Percentiles rank a stretch among this genome's conserved stretches.
These are phyloP conservation scores for Arthrobotrys pseudoclavata DNA, from an alignment of 2,329 filamentous ascomycete species.

Conservation along the genomic window DNA sequence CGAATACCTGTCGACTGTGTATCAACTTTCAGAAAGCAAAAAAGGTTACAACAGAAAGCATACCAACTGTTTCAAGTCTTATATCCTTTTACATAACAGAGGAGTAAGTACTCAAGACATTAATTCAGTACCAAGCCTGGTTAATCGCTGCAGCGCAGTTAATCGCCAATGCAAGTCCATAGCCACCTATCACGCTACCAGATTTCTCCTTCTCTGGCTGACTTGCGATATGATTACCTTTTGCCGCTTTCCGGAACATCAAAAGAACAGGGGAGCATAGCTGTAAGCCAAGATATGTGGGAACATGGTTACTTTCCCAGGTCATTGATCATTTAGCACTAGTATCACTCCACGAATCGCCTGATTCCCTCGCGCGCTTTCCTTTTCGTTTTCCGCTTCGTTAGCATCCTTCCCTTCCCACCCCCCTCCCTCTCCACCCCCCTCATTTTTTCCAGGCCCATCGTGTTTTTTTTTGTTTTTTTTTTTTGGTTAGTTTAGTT, in stretches of 20 bases:
- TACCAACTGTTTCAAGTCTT: slow-evolving; percentile 24
- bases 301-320: not conserved
- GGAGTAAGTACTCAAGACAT: not conserved
- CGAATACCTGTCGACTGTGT: too few relatives aligned
- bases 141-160: too few relatives aligned
- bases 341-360: slow-evolving; percentile 32
- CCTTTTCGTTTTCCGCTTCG: slow-evolving; percentile 1
- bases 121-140: too few relatives aligned
- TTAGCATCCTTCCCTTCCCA: too few relatives aligned
- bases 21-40: too few relatives aligned
- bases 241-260: slow-evolving; percentile 46
- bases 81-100: slow-evolving; percentile 2
- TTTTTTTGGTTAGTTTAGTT: not conserved
- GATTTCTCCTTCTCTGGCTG: not conserved
- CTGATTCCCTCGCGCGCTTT: slow-evolving; percentile 25
- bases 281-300: slow-evolving; percentile 30
- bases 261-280: slow-evolving; percentile 18
- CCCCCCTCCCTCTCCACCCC: too few relatives aligned
- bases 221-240: not conserved
- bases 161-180: slow-evolving; percentile 40
- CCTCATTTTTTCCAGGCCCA: too few relatives aligned
- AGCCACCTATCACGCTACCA: slow-evolving; percentile 48
- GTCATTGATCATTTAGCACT: not conserved
- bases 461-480: too few relatives aligned
- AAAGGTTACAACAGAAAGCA: not conserved